Evolutionary conservation across 495 filamentous ascomycete genomes (phyloP).

Genomic region (Penicillium goetzii): DNA sequence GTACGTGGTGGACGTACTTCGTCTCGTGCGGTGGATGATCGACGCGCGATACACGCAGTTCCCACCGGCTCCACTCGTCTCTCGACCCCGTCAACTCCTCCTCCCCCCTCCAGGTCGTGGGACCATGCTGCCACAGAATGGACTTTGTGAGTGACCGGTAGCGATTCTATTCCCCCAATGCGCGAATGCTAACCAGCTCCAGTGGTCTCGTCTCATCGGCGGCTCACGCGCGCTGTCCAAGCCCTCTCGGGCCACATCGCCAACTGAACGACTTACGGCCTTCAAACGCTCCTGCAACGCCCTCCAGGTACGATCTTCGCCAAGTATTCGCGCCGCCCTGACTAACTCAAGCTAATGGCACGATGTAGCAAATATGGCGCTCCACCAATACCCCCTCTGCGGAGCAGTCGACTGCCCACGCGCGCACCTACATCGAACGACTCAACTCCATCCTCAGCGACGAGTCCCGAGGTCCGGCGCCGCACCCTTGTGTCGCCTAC

Average conservation of each 20-base stretch:
- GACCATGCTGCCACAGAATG: constrained; percentile 46
- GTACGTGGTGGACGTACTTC: neutral
- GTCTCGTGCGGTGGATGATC: constrained; percentile 18
- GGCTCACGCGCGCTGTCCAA: constrained; percentile 69
- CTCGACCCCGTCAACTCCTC: constrained; percentile 24
- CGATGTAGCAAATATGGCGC: constrained; percentile 75
- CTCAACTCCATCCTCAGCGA: constrained; percentile 82
- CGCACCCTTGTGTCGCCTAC: constrained; percentile 86
- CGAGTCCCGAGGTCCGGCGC: constrained; percentile 82
- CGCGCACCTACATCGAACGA: constrained; percentile 61
- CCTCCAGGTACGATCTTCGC: constrained; percentile 64
- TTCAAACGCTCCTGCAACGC: constrained; percentile 90
- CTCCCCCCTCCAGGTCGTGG: constrained; percentile 22
- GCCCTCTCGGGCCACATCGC: constrained; percentile 69
- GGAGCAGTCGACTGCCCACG: constrained; percentile 53
- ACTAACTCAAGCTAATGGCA: constrained; percentile 14
- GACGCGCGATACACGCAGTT: constrained; percentile 23
- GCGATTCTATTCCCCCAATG: neutral
- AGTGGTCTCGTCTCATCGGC: constrained; percentile 92
- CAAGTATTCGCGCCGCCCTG: constrained; percentile 1
- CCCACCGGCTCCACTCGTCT: constrained; percentile 33
- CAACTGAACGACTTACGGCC: constrained; percentile 81
- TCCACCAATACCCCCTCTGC: constrained; percentile 57
- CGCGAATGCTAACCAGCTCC: constrained; percentile 26
- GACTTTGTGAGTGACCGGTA: constrained; percentile 42